Evolutionary conservation across 257 asterid species (phyloP), one percentile per base, ranked within the genome.

Genomic region (Plantago elongata): DNA sequence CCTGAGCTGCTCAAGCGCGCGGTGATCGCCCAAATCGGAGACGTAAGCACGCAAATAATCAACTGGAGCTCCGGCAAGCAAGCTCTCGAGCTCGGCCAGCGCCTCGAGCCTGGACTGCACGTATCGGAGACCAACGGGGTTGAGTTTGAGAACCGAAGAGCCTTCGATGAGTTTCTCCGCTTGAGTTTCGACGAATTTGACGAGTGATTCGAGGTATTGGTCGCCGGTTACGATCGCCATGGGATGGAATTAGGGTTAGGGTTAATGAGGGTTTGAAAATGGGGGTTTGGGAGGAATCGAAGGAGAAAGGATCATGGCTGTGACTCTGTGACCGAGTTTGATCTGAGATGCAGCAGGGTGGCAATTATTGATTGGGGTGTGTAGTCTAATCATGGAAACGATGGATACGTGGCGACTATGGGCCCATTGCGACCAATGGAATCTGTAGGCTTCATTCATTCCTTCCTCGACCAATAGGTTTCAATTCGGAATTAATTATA

Each of bases 21-120:
- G 93, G 78, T 92, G 93, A 73, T 89, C 99, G 4, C 99, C 99
- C 55, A 92, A 81, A 79, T 92, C 99, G n/a, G 96, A 86, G 46
- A 89, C 84, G 62, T 92, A 92, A 2, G 99, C 99, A 34, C 99
- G 89, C 69, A 92, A 72, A 74, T 92, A 92, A 79, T 92, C 98
- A 29, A 92, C 95, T 30, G 98, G 98, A 58, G 98, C 98, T 38
- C 97, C 97, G 57, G 87, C 60, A 40, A 86, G 68, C 74, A 92
- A 77, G 66, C 90, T 77, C 74, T 92, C 98, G 15, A 92, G 83
- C 82, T 88, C 98, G 74, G 76, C 81, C 61, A 92, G 57, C 18
- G 95, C 92, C 63, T 92, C 95, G 13, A 92, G 82, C 71, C 95
- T 74, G 9, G 98, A 92, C 58, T 89, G 86, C 51, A 92, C 98